Evolutionary conservation across 1,284 basidiomycete species (phyloP).

Genomic region (Ceratobasidium sp.): DNA sequence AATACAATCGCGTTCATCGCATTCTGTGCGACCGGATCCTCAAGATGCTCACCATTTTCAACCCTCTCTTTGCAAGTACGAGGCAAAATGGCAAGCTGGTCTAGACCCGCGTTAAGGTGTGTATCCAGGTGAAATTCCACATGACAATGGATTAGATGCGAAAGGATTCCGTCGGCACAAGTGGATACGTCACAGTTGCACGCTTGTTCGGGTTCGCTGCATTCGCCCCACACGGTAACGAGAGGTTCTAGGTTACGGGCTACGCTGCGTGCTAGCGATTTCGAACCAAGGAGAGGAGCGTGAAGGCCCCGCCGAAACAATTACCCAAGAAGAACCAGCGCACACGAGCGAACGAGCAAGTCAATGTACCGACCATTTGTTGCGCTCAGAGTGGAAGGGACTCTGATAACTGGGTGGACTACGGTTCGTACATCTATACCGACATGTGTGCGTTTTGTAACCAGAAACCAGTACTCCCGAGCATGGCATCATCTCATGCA

Average conservation of each 20-base stretch:
- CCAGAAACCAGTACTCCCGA: conserved; percentile 71
- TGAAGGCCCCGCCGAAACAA: conserved; percentile 88
- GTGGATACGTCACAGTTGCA: conserved; percentile 85
- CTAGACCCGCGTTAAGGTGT: too few relatives aligned
- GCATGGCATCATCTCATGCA: conserved; percentile 94
- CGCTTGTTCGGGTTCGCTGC: conserved; percentile 95
- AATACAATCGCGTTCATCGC: too few relatives aligned
- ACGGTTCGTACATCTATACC: conserved; percentile 60
- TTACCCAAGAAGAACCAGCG: conserved; percentile 69
- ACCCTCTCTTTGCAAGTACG: too few relatives aligned
- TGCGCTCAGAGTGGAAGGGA: conserved; percentile 69
- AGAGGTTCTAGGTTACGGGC: conserved; percentile 60
- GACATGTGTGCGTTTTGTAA: not conserved
- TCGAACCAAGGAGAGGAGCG: conserved; percentile 81
- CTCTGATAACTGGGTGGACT: conserved; percentile 90
- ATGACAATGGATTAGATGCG: too few relatives aligned
- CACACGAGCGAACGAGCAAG: conserved; percentile 53
- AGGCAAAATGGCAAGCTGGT: too few relatives aligned
- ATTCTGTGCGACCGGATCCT: too few relatives aligned
- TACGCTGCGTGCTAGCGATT: conserved; percentile 89
- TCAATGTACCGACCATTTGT: conserved; percentile 70
- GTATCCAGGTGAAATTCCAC: too few relatives aligned
- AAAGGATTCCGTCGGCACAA: too few relatives aligned
- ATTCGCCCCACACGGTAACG: conserved; percentile 59
- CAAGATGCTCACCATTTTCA: too few relatives aligned